phyloP scores from a whole-genome alignment of 2,329 filamentous ascomycete species.

The Capronia americana region DNA sequence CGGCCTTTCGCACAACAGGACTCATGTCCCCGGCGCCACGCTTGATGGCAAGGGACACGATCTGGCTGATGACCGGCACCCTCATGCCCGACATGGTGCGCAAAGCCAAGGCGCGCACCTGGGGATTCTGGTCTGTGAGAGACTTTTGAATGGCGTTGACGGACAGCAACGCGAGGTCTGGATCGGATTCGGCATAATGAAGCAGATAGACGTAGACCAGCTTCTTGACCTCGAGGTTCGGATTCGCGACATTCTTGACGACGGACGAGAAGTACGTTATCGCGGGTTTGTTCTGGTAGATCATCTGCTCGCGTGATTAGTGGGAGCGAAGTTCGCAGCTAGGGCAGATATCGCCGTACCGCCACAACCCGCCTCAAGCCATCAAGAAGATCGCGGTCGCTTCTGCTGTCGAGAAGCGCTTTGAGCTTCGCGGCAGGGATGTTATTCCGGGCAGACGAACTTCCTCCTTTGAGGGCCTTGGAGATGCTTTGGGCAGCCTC shows the following conservation, averaged over 20 bases:
- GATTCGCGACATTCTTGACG: slow-evolving; percentile 95
- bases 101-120: slow-evolving; percentile 87
- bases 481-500: slow-evolving; percentile 89
- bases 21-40: slow-evolving; percentile 94
- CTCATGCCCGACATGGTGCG: slow-evolving; percentile 97
- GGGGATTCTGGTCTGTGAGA: slow-evolving; percentile 87
- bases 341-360: slow-evolving; percentile 57
- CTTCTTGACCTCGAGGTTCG: slow-evolving; percentile 94
- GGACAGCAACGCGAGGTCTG: slow-evolving; percentile 90
- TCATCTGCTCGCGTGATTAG: slow-evolving; percentile 69
- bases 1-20: slow-evolving; percentile 88
- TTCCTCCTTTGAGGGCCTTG: slow-evolving; percentile 59
- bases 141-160: slow-evolving; percentile 99
- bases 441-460: slow-evolving; percentile 67
- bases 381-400: slow-evolving; percentile 90
- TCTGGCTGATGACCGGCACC: slow-evolving; percentile 98
- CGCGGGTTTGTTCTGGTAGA: slow-evolving; percentile 88
- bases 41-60: slow-evolving; percentile 94
- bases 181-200: slow-evolving; percentile 93
- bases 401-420: slow-evolving; percentile 91
- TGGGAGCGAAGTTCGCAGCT: slow-evolving; percentile 14
- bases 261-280: slow-evolving; percentile 95
- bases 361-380: slow-evolving; percentile 87
- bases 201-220: slow-evolving; percentile 98
- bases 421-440: slow-evolving; percentile 85